Conservation (phyloP, 495 filamentous ascomycete species). For the Penicillium nucicola region DNA sequence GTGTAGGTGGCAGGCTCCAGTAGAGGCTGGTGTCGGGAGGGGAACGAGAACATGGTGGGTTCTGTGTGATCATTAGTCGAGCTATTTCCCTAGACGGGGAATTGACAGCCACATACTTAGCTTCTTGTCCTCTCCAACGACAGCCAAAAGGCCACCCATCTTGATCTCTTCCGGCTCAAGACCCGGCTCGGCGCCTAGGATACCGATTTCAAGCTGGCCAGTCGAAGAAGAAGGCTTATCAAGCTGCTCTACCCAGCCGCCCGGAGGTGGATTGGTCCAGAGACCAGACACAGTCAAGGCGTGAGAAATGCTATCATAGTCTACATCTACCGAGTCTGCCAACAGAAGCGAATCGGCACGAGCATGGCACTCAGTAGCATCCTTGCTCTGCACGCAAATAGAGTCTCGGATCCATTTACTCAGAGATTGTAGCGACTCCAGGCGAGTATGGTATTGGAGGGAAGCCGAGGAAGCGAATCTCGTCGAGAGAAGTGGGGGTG, state of each 20-base stretch:
- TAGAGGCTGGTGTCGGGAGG: conserved; percentile 72
- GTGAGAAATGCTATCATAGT: conserved; percentile 70
- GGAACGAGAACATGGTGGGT: conserved; percentile 83
- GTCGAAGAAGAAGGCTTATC: conserved; percentile 28
- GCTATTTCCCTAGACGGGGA: background rate
- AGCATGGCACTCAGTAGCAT: conserved; percentile 28
- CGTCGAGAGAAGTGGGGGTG: conserved; percentile 55
- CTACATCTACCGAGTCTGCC: conserved; percentile 69
- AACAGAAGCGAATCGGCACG: conserved; percentile 35
- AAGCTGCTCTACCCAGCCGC: conserved; percentile 51
- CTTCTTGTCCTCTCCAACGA: conserved; percentile 70
- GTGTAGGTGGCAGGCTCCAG: conserved; percentile 41
- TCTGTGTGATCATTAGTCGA: conserved; percentile 37
- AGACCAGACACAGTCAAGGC: conserved; percentile 59
- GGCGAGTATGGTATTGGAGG: conserved; percentile 64
- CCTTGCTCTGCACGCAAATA: conserved; percentile 46
- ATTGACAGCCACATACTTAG: conserved; percentile 49
- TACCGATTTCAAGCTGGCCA: conserved; percentile 71
- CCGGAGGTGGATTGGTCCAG: conserved; percentile 49
- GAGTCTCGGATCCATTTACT: conserved; percentile 53
- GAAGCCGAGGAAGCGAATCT: conserved; percentile 63
- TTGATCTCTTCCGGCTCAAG: conserved; percentile 67
- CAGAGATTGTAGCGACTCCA: conserved; percentile 55
- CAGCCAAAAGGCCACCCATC: conserved; percentile 74
- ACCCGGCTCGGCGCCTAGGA: conserved; percentile 66